Evolutionary conservation across 73 alveolate genomes (phyloP).

Genomic region (Paraurostyla sp.): DNA sequence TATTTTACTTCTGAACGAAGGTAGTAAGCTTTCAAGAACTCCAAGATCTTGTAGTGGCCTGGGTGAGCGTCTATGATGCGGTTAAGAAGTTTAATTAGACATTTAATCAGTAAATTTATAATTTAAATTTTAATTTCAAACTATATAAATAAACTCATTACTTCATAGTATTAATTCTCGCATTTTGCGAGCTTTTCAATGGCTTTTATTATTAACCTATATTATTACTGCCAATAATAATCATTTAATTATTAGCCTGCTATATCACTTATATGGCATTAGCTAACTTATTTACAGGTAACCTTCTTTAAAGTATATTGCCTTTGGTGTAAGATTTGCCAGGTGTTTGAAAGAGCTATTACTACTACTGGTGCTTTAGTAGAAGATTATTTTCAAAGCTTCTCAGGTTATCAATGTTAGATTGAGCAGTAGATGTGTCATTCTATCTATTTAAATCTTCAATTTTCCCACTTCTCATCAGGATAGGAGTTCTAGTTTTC

Average conservation of each 20-base stretch:
- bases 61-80: too few relatives aligned
- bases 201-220: neutral
- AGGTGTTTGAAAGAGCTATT: too few relatives aligned
- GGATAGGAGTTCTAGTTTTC: constrained; percentile 7
- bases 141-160: neutral
- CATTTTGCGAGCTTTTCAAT: neutral
- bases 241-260: neutral
- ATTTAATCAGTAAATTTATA: neutral
- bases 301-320: too few relatives aligned
- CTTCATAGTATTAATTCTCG: neutral
- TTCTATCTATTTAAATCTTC: neutral
- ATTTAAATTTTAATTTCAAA: neutral
- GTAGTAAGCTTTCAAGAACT: too few relatives aligned
- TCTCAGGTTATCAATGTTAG: too few relatives aligned
- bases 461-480: neutral
- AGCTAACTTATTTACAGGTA: too few relatives aligned
- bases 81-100: constrained; percentile 16
- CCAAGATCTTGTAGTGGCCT: too few relatives aligned
- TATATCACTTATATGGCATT: neutral
- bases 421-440: too few relatives aligned
- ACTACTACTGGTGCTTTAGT: too few relatives aligned
- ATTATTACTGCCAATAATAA: constrained; percentile 18
- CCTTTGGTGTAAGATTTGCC: too few relatives aligned
- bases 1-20: too few relatives aligned
- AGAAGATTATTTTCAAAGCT: too few relatives aligned